These are phyloP conservation scores for Ramularia endophylla DNA, from an alignment of 2,329 filamentous ascomycete genomes.

Conservation along the genomic window DNA sequence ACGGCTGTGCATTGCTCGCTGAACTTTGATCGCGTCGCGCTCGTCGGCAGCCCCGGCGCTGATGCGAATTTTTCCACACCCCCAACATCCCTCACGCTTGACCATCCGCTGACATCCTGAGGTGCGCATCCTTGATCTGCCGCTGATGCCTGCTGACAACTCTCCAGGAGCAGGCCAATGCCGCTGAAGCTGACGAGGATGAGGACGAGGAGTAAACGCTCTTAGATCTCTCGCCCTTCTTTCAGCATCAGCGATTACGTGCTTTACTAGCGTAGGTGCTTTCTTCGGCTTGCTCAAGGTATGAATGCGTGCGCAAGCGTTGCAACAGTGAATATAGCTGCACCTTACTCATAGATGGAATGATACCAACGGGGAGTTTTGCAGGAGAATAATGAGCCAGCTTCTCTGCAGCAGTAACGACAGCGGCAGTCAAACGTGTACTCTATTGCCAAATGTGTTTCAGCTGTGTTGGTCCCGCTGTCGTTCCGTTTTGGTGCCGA, in stretches of 20 bases:
- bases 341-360: conserved; percentile 16
- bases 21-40: too few species aligned
- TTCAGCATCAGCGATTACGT: neutral
- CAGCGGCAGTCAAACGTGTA: conserved; percentile 11
- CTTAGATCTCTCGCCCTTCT: neutral
- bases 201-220: conserved; percentile 32
- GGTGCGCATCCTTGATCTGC: too few species aligned
- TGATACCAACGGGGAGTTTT: conserved; percentile 18
- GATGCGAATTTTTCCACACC: too few species aligned
- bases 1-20: too few species aligned
- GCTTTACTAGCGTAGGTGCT: conserved; percentile 2
- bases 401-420: conserved; percentile 13
- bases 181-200: conserved; percentile 27
- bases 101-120: too few species aligned
- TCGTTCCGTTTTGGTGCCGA: too few species aligned
- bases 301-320: conserved; percentile 8
- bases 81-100: too few species aligned
- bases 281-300: conserved; percentile 8
- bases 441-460: conserved; percentile 9
- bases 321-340: conserved; percentile 13
- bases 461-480: neutral
- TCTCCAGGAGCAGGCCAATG: conserved; percentile 21
- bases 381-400: conserved; percentile 12
- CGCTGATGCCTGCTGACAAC: conserved; percentile 21
- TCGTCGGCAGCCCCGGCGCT: too few species aligned